Evolutionary conservation across 495 filamentous ascomycete species (phyloP), one percentile per base, ranked within the genome.

Genomic region (Lepidopterella palustris): DNA sequence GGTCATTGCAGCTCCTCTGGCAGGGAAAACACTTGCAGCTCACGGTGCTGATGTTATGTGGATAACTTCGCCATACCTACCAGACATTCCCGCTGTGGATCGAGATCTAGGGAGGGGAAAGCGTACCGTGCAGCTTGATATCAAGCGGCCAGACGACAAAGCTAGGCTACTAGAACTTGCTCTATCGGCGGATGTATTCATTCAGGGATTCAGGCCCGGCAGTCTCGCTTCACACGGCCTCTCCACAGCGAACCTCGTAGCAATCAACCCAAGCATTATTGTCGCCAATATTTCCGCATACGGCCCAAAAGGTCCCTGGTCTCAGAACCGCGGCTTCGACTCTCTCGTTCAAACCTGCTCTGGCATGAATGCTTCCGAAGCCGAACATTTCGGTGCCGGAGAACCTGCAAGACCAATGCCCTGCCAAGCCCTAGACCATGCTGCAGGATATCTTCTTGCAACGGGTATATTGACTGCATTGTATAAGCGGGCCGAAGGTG

Each of bases 41-140:
- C 64, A 72, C 52, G 70, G 70, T 24, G 70, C 68, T 1, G 68
- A 70, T 49, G 68, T 72, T 13, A 56, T 72, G 1, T 68, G 68
- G 63, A 51, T 72, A 13, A 72, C 68, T 8, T 67, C 63, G 3
- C 70, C 70, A 6, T 55, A 50, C 48, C 54, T 72, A 9, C 63
- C 65, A 4, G 62, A 65, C 49, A 60, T 71, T 4, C 69, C 68
- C 2, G 52, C 21, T 11, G 51, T 72, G 6, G 63, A 72, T 54
- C 8, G 18, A 27, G 67, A 73, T 59, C 32, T 63, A 0, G 55
- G 24, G 3, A 28, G 68, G 1, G 71, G 69, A 20, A 71, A 71
- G 60, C 65, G 67, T 11, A 66, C 62, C 3, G 52, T 67, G 3
- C 63, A 68, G 25, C 64, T 73, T 21, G 65, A 73, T 49, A 57